Evolutionary conservation across 2,329 filamentous ascomycete genomes (phyloP).

Genomic region (Aspergillus brunneoviolaceus): DNA sequence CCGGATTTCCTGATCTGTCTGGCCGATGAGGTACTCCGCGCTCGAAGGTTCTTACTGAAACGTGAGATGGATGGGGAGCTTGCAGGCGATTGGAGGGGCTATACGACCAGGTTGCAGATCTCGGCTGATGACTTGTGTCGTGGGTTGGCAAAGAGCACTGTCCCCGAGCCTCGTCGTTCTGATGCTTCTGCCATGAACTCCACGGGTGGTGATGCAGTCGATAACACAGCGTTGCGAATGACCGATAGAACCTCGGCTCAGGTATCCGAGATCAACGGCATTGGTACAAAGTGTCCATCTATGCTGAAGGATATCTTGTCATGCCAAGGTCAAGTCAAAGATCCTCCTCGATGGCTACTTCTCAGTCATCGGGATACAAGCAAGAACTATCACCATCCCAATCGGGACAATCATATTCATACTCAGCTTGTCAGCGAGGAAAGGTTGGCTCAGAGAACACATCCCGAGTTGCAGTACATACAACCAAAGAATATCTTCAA

Average conservation of each 20-base stretch:
- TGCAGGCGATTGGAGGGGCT: conserved; percentile 36
- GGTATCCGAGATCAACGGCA: not conserved
- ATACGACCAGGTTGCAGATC: conserved; percentile 19
- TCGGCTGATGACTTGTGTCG: not conserved
- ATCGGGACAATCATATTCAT: not conserved
- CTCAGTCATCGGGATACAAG: not conserved
- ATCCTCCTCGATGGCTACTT: not conserved
- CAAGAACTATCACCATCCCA: not conserved
- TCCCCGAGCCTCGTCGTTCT: not conserved
- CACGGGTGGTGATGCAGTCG: not conserved
- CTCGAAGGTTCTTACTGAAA: conserved; percentile 32
- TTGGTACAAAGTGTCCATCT: not conserved
- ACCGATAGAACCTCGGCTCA: not conserved
- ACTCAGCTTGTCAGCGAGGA: not conserved
- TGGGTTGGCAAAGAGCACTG: not conserved
- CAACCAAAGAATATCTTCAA: not conserved
- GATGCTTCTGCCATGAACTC: not conserved
- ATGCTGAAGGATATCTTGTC: not conserved
- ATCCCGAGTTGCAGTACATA: not conserved
- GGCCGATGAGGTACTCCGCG: conserved; percentile 30
- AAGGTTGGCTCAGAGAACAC: not conserved
- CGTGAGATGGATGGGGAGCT: conserved; percentile 28
- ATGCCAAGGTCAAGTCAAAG: not conserved
- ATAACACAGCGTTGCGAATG: not conserved
- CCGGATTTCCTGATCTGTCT: conserved; percentile 32